Conservation (phyloP, 495 filamentous ascomycete species). For the Astrothelium subdiscretum region DNA sequence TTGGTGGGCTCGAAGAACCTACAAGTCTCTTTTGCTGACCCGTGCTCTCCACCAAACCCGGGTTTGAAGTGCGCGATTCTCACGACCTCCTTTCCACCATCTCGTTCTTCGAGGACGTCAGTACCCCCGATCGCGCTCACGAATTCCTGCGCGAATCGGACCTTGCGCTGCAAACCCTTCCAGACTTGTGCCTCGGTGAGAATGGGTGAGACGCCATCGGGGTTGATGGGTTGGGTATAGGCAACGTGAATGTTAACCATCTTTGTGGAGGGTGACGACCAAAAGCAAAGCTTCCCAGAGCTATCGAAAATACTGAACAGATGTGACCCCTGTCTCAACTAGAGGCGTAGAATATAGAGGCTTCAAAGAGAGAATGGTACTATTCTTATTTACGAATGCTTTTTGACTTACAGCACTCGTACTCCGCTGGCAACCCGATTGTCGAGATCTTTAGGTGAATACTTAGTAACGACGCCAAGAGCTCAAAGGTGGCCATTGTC, state of each 20-base stretch:
- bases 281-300: not conserved
- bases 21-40: constrained; percentile 12
- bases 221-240: constrained; percentile 43
- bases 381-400: too few species aligned
- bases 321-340: not conserved
- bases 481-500: too few species aligned
- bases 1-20: constrained; percentile 15
- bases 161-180: constrained; percentile 40
- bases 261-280: constrained; percentile 1
- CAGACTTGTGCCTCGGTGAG: constrained; percentile 39
- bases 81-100: constrained; percentile 16
- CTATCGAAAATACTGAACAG: not conserved
- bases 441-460: too few species aligned
- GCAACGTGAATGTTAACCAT: constrained; percentile 36
- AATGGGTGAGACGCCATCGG: constrained; percentile 28
- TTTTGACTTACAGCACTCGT: not conserved
- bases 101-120: constrained; percentile 29
- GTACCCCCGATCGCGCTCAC: constrained; percentile 37
- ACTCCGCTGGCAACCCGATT: too few species aligned
- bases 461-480: too few species aligned
- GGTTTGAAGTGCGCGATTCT: constrained; percentile 11
- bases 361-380: too few species aligned
- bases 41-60: not conserved
- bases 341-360: too few species aligned
- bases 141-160: constrained; percentile 39